phyloP scores from a whole-genome alignment of 2,329 filamentous ascomycete species.

The Mycocentrospora acerina region DNA sequence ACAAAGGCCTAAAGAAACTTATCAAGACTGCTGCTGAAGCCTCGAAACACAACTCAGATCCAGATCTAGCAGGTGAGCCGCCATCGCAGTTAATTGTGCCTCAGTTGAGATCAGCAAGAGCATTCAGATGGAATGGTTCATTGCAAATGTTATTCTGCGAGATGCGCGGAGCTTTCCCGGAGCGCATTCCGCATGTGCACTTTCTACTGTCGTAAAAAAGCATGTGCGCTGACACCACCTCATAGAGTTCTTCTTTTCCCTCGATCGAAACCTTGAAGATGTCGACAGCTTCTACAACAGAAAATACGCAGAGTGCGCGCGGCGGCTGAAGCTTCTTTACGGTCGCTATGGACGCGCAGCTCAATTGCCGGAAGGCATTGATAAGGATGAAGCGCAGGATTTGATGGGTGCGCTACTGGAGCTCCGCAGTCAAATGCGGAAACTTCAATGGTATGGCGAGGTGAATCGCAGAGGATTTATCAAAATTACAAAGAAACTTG shows the following conservation, averaged over 20 bases:
- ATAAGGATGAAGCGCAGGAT: conserved; percentile 88
- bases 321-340: conserved; percentile 81
- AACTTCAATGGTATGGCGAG: conserved; percentile 96
- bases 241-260: conserved; percentile 91
- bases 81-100: neutral
- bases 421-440: conserved; percentile 80
- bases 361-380: conserved; percentile 70
- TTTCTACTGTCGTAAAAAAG: too few species aligned
- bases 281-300: conserved; percentile 97
- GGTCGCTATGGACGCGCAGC: conserved; percentile 79
- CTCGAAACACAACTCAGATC: conserved; percentile 67
- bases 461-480: conserved; percentile 93
- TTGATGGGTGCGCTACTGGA: conserved; percentile 88
- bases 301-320: conserved; percentile 81
- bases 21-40: conserved; percentile 77
- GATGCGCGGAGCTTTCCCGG: too few species aligned
- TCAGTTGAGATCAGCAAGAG: too few species aligned
- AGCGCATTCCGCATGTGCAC: too few species aligned
- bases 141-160: too few species aligned
- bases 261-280: conserved; percentile 96
- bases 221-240: conserved; percentile 6
- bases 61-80: conserved; percentile 85
- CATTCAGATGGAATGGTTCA: too few species aligned
- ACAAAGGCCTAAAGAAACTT: conserved; percentile 90
- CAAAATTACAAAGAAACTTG: conserved; percentile 98